Base-by-base conservation (phyloP, 2,329 filamentous ascomycete genomes). In the Ceratocystiopsis sp. region DNA sequence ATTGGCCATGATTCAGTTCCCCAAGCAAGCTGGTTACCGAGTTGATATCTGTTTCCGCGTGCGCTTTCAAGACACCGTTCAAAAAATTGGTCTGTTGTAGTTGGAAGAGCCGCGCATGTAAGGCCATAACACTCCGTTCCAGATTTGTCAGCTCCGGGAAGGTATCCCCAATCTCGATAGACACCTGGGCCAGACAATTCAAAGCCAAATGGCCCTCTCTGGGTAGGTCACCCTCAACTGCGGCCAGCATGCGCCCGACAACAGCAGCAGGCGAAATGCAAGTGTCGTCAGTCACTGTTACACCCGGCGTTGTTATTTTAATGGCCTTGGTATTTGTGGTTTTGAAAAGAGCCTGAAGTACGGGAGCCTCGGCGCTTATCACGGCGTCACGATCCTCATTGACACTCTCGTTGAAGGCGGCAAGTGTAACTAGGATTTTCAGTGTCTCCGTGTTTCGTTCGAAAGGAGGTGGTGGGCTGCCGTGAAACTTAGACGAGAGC, bases 371-470 rank as follows among this genome's bases (percentile, higher is more conserved):
- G 15, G 80, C 62, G 17, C 65, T 63, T 25, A 70, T 64, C 11
- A 83, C 53, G 1, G 79, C 59, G 3, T 65, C 63, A 15, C 69
- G 67, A 51, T 83, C 77, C 52, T 87, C 82, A 49, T 87, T 81
- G 7, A 81, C 82, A 13, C 73, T 63, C 55, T 94, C 86, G 56
- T 91, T 93, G 37, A 77, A 66, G 12, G 77, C 67, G 17, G 82
- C 82, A 9, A 94, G 68, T 21, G 79, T 73, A 10, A 93, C 69
- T 4, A 94, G 68, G 1, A 71, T 76, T 49, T 76, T 78, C 41
- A 94, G 67, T 0, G 87, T 95, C 38, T 89, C 82, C 29, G 80
- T 70, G 55, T 53, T 95, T 53, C 85, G 79, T 62, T 96, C 89
- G 58, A 94, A 94, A 1, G 68, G 57, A 0, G 85, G 86, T 0